Base-by-base conservation (phyloP, 2,329 filamentous ascomycete genomes). In the Seiridium unicorne region DNA sequence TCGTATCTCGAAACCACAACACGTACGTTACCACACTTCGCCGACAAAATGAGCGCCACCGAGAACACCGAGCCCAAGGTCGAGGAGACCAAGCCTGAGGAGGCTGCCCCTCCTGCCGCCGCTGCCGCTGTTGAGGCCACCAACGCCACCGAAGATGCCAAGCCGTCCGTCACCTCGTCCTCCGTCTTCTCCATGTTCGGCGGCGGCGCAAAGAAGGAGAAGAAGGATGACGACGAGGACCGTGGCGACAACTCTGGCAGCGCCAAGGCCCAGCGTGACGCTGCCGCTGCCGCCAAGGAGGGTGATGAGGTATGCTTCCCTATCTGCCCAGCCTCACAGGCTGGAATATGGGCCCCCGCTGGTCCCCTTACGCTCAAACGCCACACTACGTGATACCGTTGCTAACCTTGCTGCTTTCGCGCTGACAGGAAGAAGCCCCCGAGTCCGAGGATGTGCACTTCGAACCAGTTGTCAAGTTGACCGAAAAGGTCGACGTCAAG, bases 101-200 rank as follows among this genome's bases (percentile, higher is more conserved):
- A 74, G 68, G 68, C 62, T 26, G 64, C 68, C 44, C 51, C 65
- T 54, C 69, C 73, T 58, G 40, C 55, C 32, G 55, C 44, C 9
- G 55, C 55, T 26, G 32, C 36, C 31, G 11, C 74, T 63, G 75
- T 74, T 68, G 68, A 62, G 32, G 65, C 69, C 46, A 55, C 65
- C 55, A 70, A 73, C 59, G 73, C 65, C 55, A 70, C 73, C 59
- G 73, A 73, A 64, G 75, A 76, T 67, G 65, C 65, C 55, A 75
- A 75, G 69, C 69, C 72, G 61, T 66, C 81, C 60, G 79, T 84
- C 59, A 85, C 81, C 64, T 81, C 82, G 18, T 86, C 86, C 7
- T 83, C 85, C 68, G 91, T 98, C 66, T 98, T 98, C 83, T 94
- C 92, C 77, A 98, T 99, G 95, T 99, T 99, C 74, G 95, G 95